phyloP scores from a whole-genome alignment of 805 yeast species.

The Maudiozyma pseudohumilis region DNA sequence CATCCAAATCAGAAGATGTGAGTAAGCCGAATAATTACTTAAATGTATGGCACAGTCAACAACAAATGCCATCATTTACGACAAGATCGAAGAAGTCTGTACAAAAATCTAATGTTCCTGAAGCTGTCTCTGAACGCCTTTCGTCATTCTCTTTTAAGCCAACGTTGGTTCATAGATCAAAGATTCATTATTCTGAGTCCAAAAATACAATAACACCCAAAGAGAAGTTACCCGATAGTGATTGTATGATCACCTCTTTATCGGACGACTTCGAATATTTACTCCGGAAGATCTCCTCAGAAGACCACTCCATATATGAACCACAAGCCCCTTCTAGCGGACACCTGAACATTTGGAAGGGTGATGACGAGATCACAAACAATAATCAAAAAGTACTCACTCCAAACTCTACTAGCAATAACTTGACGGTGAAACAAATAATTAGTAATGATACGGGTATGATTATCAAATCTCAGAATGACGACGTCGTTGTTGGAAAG shows the following conservation, averaged over 20 bases:
- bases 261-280: conserved; percentile 7
- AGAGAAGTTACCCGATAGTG: background rate
- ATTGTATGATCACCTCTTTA: conserved; percentile 1
- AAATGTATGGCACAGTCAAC: conserved; percentile 28
- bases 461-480: conserved; percentile 14
- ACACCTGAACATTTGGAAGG: conserved; percentile 7
- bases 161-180: conserved; percentile 7
- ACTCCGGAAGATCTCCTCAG: conserved; percentile 3
- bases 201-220: background rate
- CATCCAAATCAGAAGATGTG: conserved; percentile 11
- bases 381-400: too few relatives aligned
- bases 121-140: background rate
- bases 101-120: too few relatives aligned
- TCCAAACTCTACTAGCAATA: too few relatives aligned
- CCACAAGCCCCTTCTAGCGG: background rate
- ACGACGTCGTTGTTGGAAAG: conserved; percentile 15
- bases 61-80: background rate
- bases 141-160: conserved; percentile 8
- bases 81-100: too few relatives aligned
- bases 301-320: background rate
- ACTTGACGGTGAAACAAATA: too few relatives aligned
- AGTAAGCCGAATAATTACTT: conserved; percentile 18
- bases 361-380: background rate
- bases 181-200: conserved; percentile 2
- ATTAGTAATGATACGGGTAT: conserved; percentile 2